These are phyloP conservation scores for Tubosaeta sp. DNA, from an alignment of 768 basidiomycete genomes.

Conservation along the genomic window DNA sequence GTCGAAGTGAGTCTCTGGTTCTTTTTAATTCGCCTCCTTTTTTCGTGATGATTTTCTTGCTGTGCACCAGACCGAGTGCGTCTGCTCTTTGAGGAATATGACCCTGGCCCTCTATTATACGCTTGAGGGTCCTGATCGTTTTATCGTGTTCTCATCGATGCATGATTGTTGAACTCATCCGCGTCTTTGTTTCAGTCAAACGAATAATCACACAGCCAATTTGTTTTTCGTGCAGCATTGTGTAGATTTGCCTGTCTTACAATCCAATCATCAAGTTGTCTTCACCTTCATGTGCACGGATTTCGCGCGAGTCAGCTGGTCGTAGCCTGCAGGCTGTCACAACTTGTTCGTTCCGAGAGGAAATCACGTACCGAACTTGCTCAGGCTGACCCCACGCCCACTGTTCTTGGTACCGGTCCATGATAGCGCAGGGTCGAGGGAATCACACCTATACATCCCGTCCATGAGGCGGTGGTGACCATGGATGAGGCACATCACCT, in stretches of 20 bases:
- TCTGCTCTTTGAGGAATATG: conserved; percentile 30
- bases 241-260: neutral
- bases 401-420: conserved; percentile 97
- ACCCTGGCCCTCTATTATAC: conserved; percentile 32
- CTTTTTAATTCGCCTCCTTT: neutral
- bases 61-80: conserved; percentile 36
- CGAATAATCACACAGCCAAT: neutral
- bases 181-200: neutral
- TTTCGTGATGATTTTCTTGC: conserved; percentile 30
- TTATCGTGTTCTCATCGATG: neutral
- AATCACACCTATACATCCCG: conserved; percentile 62
- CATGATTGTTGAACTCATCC: conserved; percentile 1
- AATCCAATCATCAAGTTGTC: conserved; percentile 29
- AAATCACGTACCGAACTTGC: conserved; percentile 70
- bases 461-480: neutral
- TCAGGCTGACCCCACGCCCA: conserved; percentile 86
- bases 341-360: neutral
- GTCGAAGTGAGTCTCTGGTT: conserved; percentile 2
- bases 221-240: neutral
- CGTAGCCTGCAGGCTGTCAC: conserved; percentile 54
- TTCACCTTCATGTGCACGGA: conserved; percentile 80
- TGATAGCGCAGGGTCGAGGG: conserved; percentile 84
- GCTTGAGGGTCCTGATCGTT: conserved; percentile 32
- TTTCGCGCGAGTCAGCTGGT: conserved; percentile 79
- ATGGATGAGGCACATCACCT: conserved; percentile 37